Evolutionary conservation across 805 yeast genomes (phyloP).

Genomic region (Candida tammaniensis): DNA sequence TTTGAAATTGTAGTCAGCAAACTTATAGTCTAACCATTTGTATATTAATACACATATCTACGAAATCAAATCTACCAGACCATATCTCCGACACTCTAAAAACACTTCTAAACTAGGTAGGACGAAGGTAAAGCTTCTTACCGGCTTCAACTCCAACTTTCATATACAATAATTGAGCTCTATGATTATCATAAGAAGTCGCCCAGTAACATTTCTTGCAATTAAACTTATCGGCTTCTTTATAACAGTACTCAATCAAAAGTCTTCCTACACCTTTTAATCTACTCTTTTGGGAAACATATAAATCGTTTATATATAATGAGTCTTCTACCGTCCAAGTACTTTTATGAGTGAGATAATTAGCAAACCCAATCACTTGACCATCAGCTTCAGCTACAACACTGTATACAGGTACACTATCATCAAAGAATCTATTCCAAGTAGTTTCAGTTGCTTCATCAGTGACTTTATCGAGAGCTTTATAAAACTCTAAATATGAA

Average conservation of each 20-base stretch:
- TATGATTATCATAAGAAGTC: slow-evolving; percentile 50
- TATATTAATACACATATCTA: no score
- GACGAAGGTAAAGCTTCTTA: slow-evolving; percentile 28
- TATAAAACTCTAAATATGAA: slow-evolving; percentile 43
- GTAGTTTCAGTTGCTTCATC: slow-evolving; percentile 40
- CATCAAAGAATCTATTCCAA: slow-evolving; percentile 46
- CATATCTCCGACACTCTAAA: no score
- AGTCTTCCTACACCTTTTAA: slow-evolving; percentile 47
- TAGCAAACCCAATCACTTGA: slow-evolving; percentile 47
- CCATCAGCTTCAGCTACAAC: slow-evolving; percentile 42
- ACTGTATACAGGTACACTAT: slow-evolving; percentile 42
- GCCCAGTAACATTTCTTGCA: slow-evolving; percentile 49
- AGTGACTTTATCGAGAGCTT: slow-evolving; percentile 29
- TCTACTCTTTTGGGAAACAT: slow-evolving; percentile 39
- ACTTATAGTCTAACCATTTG: slow-evolving; percentile 32
- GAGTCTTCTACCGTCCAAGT: slow-evolving; percentile 50
- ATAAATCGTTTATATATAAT: slow-evolving; percentile 51
- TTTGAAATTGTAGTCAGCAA: slow-evolving; percentile 11
- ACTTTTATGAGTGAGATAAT: slow-evolving; percentile 45
- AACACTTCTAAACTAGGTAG: no score
- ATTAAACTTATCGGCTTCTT: slow-evolving; percentile 42
- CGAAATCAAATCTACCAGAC: no score
- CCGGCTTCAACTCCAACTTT: slow-evolving; percentile 46
- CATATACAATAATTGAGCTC: slow-evolving; percentile 55
- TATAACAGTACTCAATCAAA: slow-evolving; percentile 48